Conservation (phyloP, 345 rosid genomes). For the rapeseed (Brassica napus) region DNA sequence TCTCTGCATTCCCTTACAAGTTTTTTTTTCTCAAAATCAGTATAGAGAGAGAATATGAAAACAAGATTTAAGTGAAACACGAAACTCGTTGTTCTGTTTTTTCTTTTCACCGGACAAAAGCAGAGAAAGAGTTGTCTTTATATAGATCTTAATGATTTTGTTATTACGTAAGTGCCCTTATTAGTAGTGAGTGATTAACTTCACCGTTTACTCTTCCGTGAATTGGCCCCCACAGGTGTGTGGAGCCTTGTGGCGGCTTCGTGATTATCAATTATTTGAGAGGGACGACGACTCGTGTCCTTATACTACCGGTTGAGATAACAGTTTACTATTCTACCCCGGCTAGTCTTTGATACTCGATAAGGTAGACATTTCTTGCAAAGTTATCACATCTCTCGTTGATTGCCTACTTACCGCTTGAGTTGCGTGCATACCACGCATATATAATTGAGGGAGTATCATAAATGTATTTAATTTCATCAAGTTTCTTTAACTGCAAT, state of each 20-base stretch:
- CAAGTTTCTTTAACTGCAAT: too few relatives aligned
- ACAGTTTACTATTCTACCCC: neutral
- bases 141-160: neutral
- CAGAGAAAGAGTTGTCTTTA: neutral
- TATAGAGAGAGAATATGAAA: neutral
- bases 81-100: neutral
- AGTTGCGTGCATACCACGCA: too few relatives aligned
- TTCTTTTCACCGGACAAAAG: neutral
- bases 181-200: neutral
- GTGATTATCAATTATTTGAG: neutral
- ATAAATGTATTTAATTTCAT: too few relatives aligned
- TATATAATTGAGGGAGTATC: too few relatives aligned
- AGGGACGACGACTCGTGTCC: neutral
- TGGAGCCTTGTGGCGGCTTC: neutral
- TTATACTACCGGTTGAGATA: neutral
- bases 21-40: neutral
- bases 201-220: neutral
- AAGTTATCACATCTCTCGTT: too few relatives aligned
- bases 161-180: neutral
- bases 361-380: neutral
- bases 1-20: constrained; percentile 73
- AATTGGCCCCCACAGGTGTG: neutral
- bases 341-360: neutral
- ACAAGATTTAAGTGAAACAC: neutral
- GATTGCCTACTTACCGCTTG: too few relatives aligned